Evolutionary conservation across 1,284 basidiomycete species (phyloP), one percentile per base, ranked within the genome.

Genomic region (Garcileccinum viscosum): DNA sequence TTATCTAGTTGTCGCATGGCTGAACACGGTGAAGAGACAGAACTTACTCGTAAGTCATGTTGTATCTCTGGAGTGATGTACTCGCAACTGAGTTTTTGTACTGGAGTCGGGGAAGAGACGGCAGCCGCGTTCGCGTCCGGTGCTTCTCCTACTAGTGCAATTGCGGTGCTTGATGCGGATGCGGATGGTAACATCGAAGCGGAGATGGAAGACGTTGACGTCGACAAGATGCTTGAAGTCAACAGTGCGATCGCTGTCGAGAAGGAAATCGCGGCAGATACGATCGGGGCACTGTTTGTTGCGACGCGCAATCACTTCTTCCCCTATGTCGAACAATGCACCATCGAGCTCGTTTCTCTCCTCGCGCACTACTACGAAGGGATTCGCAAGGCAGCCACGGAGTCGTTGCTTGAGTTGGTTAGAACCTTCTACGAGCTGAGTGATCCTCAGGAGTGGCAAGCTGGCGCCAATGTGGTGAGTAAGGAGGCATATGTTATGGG

Each of bases 201-300:
- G 65, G 95, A 97, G 73, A 84, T 95, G 69, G 95, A 97, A 74
- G 95, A 97, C 72, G 82, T 95, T 72, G 93, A 97, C 75, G 83
- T 95, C 58, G 95, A 94, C 77, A 93, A 93, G 78, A 83, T 93
- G 78, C 88, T 97, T 76, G 95, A 97, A 72, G 95, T 97, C 73
- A 98, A 97, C 86, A 96, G 94, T 76, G 97, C 97, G 60, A 93
- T 99, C 74, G 97, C 97, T 65, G 96, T 99, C 69, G 98, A 99
- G 87, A 99, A 99, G 84, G 98, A 99, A 85, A 98, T 99, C 69
- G 97, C 98, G 8, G 96, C 96, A 47, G 97, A 99, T 81, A 96
- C 97, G 37, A 92, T 99, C 71, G 96, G 97, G 67, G 93, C 95
- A 65, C 84, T 99, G 70, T 99, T 99, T 81, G 86, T 89, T 58